Evolutionary conservation across 73 alveolate species (phyloP), one percentile per base, ranked within the genome.

Genomic region (Diophrys sp.): DNA sequence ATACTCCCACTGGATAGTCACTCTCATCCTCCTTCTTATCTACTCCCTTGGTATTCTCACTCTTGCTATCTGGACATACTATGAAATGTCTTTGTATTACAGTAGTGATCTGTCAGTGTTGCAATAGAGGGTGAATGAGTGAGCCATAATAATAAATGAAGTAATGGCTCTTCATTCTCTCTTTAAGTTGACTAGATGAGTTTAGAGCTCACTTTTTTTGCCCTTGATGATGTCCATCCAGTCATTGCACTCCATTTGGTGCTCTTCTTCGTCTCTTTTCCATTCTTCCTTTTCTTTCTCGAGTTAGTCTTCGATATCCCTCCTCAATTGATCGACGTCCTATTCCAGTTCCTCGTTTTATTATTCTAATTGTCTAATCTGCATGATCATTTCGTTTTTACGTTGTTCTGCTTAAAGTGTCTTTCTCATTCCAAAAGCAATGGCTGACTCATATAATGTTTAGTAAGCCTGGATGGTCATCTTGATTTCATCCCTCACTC

Each of bases 381-480:
- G 86, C 71, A 84, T 85, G 79, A 95, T 93, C 94, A 92, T 92
- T 92, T 90, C 96, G 54, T 89, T 93, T 70, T 92, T 84, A 83
- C 95, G 87, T 85, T 96, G 96, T 83, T 96, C 98, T 14, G 98
- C 99, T 88, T 90, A 95, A 56, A 96, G 86, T 24, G 97, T 97
- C 86, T 95, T 96, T 73, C 99, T 88, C 96, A 96, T 94, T 72
- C 99, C 98, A 74, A 85, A 95, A 44, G 99, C 98, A 28, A 96
- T 95, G 30, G 97, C 87, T 69, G 97, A 86, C 89, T 96, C 99
- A 82, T 96, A 96, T 67, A 96, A 84, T 29, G 96, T 91, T 83
- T 96, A 92, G 80, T 96, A 96, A 25, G 97, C 96, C 93, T 98
- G 97, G 33, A 96, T 96, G 44, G 98, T 91, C 99, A 96, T 96